Evolutionary conservation across 2,329 filamentous ascomycete species (phyloP), one percentile per base, ranked within the genome.

Genomic region (Orbilia javanica): DNA sequence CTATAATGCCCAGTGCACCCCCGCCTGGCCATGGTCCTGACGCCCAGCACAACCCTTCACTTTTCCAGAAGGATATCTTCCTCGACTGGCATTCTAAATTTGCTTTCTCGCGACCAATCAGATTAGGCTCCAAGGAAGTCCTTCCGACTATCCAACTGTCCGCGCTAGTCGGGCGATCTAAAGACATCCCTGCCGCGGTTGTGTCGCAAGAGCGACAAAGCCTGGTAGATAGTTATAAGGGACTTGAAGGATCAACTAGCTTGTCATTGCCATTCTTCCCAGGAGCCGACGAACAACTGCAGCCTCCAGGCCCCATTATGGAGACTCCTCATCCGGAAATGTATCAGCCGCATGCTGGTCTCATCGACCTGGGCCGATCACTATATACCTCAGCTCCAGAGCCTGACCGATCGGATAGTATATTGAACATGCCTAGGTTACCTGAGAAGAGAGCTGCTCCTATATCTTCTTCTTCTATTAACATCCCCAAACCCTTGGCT

Each of bases 11-110:
- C n/a, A 57, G 15, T 46, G 52, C 67, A 20, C 67, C 67, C 27
- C 73, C 73, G 36, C 52, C 18, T 13, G 10, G 20, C 27, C 27
- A 36, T 20, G 50, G 36, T 50, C 31, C 36, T 63, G 25, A 60
- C 11, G 7, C 50, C 44, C 44, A 63, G 34, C 22, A 44, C 15
- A 10, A 4, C 13, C 67, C 53, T 27, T 78, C 74, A 20, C n/a
- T 78, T 3, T 72, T 78, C 42, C 62, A 50, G 44, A 72, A 78
- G 52, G 74, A 78, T 20, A 39, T 78, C 18, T 78, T 78, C 50
- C 74, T 78, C 29, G 74, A 78, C 53, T 78, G 74, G 74, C 74
- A 78, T 27, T 72, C 67, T 20, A 78, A 78, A 55, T 78, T 78
- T 63, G 74, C 74, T 39, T 78, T 78, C 63, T 62, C 74, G 20